A percentile compares a stretch with the other conserved stretches of the same genome.
Conservation (phyloP, 2,329 filamentous ascomycete species). For the Aspergillus tubingensis region DNA sequence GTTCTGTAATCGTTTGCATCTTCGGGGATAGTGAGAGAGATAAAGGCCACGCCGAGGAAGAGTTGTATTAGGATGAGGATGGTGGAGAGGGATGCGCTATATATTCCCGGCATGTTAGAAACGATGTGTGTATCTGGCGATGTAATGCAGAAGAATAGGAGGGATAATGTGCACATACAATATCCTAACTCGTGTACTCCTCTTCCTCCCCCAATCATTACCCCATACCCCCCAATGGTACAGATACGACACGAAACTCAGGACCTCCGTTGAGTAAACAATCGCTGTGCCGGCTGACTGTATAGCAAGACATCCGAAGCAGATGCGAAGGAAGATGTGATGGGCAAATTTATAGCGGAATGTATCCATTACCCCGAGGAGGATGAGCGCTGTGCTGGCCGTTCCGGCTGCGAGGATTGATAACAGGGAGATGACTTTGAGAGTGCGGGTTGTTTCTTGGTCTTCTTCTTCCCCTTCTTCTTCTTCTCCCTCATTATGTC, state of each 20-base stretch:
- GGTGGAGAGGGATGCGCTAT: conserved; percentile 25
- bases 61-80: conserved; percentile 21
- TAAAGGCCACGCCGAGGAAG: conserved; percentile 20
- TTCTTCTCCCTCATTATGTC: conserved; percentile 6
- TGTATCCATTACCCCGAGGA: conserved; percentile 25
- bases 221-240: conserved; percentile 18
- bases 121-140: neutral
- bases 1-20: conserved; percentile 15
- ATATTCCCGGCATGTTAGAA: neutral
- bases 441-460: conserved; percentile 16
- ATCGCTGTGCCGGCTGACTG: conserved; percentile 23
- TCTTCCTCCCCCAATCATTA: conserved; percentile 13
- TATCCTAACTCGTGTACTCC: conserved; percentile 19
- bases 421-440: conserved; percentile 22
- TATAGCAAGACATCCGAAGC: conserved; percentile 23
- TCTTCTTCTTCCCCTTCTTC: conserved; percentile 17
- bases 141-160: neutral
- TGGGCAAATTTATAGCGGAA: conserved; percentile 24
- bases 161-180: conserved; percentile 16
- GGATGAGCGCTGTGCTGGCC: conserved; percentile 19
- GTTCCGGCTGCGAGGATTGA: conserved; percentile 21
- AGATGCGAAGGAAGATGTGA: conserved; percentile 21
- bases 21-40: conserved; percentile 20
- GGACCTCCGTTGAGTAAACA: conserved; percentile 26
- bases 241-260: conserved; percentile 19